phyloP scores from a whole-genome alignment of 495 filamentous ascomycete species.

The Glonium stellatum region DNA sequence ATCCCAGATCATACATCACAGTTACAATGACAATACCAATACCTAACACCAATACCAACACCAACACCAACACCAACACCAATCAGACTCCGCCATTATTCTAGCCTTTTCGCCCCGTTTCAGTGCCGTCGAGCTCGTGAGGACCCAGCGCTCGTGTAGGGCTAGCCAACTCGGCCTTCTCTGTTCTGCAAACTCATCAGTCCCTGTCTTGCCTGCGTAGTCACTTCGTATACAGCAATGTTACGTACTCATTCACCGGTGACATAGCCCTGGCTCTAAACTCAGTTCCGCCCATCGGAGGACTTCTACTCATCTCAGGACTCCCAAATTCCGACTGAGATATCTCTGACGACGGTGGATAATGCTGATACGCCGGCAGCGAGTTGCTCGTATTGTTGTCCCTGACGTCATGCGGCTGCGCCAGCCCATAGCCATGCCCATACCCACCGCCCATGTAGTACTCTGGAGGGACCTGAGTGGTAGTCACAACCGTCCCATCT shows the following conservation, averaged over 20 bases:
- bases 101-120: neutral
- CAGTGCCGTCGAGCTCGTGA: neutral
- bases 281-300: no score
- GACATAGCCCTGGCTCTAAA: neutral
- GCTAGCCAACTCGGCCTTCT: neutral
- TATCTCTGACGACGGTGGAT: neutral
- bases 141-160: neutral
- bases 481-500: conserved; percentile 4
- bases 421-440: neutral
- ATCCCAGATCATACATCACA: no score
- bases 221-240: neutral
- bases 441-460: neutral
- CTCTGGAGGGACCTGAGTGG: neutral
- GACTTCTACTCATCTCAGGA: neutral
- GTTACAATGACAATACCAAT: no score
- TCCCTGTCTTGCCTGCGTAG: neutral
- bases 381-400: neutral
- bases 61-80: no score
- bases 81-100: neutral
- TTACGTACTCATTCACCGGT: neutral
- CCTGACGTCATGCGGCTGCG: neutral
- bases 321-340: neutral
- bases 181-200: neutral
- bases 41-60: no score
- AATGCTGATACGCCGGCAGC: neutral